Evolutionary conservation across 2,329 filamentous ascomycete genomes (phyloP).

Genomic region (Fusarium succisae): DNA sequence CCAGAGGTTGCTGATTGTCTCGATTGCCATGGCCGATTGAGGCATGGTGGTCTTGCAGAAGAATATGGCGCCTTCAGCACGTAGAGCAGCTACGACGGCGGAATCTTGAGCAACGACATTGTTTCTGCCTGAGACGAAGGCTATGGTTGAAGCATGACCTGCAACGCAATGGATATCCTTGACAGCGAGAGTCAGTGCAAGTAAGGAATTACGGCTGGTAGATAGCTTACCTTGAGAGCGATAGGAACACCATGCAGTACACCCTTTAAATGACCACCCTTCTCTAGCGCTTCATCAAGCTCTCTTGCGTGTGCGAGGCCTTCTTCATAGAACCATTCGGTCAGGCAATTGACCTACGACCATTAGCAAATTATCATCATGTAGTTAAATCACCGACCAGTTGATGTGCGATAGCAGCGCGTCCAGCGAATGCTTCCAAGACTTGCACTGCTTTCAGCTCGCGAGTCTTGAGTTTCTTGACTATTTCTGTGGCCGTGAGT

Average conservation of each 20-base stretch:
- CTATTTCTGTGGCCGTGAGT: not conserved
- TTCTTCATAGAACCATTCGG: not conserved
- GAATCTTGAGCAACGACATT: not conserved
- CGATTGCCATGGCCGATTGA: constrained; percentile 60
- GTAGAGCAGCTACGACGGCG: not conserved
- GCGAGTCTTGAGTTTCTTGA: not conserved
- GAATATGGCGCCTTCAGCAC: constrained; percentile 64
- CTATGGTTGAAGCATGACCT: not conserved
- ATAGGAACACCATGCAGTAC: not conserved
- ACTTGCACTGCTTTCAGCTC: not conserved
- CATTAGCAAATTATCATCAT: not conserved
- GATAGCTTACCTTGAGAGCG: not conserved
- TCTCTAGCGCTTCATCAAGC: not conserved
- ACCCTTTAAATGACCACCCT: not conserved
- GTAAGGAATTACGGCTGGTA: not conserved
- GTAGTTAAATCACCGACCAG: not conserved
- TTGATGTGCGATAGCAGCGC: not conserved
- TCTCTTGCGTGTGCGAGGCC: not conserved
- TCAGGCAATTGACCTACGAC: not conserved
- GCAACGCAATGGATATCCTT: not conserved
- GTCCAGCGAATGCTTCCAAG: not conserved
- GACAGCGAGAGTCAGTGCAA: not conserved
- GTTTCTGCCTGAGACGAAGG: not conserved
- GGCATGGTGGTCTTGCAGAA: constrained; percentile 75
- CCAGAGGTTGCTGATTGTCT: constrained; percentile 69